Evolutionary conservation across 495 filamentous ascomycete species (phyloP), one percentile per base, ranked within the genome.

Genomic region (Podospora bellae-mahoneyi): DNA sequence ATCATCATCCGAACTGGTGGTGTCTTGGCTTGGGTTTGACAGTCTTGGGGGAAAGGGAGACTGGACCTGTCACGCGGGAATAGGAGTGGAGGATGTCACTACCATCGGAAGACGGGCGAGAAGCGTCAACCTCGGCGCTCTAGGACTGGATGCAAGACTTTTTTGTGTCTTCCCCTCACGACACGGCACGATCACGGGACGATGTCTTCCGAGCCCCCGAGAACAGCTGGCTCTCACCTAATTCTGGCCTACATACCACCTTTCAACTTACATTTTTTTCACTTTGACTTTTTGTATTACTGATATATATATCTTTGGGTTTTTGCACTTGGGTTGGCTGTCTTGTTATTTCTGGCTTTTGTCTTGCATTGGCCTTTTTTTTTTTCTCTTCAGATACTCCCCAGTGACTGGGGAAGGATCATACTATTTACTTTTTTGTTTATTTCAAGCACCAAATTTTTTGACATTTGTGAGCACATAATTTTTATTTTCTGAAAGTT

Each of bases 1-100:
- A 16, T 57, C 20, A 60, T 34, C 62, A n/a, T 69, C 63, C 63
- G 57, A 66, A 27, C 59, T 23, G 32, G 39, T 54, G 57, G 39
- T 54, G 57, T 48, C 60, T 60, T 57, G 60, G 48, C 54, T 63
- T 48, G 2, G 39, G 34, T 10, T 5, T 23, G 10, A 39, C 9
- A 48, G 39, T 2, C 13, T 9, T 16, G 39, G 5, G 39, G 34
- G 10, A 39, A 48, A 16, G 9, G 39, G 39, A 16, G 19, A 64
- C 30, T 4, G 30, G 30, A 23, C 23, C 23, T 23, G 23, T 19
- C 48, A 28, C 9, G 34, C 19, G 15, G 28, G 28, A 23, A n/a
- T 23, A 32, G 16, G 56, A 58, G 6, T 7, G 23, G 56, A 62
- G 30, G 30, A 6, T 32, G 30, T 7, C 30, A 28, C 44, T 54